Conservation (phyloP, 116 monocot species). For the Posidonia oceanica region DNA sequence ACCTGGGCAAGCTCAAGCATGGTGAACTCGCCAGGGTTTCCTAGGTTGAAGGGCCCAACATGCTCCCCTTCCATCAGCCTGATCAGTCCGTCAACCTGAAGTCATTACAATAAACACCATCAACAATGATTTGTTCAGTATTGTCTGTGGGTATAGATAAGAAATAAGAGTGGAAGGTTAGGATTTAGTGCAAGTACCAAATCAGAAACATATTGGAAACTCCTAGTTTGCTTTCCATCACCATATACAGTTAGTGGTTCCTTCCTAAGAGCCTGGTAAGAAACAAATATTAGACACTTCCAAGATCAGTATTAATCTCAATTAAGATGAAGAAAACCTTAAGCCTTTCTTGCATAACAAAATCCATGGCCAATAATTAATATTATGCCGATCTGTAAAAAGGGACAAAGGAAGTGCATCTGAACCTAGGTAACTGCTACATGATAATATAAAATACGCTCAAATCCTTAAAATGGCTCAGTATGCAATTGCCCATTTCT, state of each 20-base stretch:
- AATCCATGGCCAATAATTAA: background rate
- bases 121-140: background rate
- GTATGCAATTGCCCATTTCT: too few relatives aligned
- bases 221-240: conserved; percentile 70
- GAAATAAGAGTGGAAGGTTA: background rate
- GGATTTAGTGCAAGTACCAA: conserved; percentile 18
- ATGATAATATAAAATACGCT: background rate
- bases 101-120: background rate
- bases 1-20: conserved; percentile 83
- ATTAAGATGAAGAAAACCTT: too few relatives aligned
- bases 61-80: conserved; percentile 83
- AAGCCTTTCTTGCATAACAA: too few relatives aligned
- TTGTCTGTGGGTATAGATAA: background rate
- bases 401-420: background rate
- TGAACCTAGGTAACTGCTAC: background rate
- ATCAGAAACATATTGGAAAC: conserved; percentile 80
- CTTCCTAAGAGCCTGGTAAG: conserved; percentile 54
- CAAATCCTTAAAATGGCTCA: background rate
- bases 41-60: conserved; percentile 79
- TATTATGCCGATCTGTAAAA: background rate
- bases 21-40: conserved; percentile 84
- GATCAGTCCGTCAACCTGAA: conserved; percentile 68
- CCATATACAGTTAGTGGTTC: conserved; percentile 73
- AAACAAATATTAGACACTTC: background rate
- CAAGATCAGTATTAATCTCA: background rate